These are phyloP conservation scores for Nymphaea thermarum DNA, from an alignment of 164 flowering plant genomes.

Conservation along the genomic window DNA sequence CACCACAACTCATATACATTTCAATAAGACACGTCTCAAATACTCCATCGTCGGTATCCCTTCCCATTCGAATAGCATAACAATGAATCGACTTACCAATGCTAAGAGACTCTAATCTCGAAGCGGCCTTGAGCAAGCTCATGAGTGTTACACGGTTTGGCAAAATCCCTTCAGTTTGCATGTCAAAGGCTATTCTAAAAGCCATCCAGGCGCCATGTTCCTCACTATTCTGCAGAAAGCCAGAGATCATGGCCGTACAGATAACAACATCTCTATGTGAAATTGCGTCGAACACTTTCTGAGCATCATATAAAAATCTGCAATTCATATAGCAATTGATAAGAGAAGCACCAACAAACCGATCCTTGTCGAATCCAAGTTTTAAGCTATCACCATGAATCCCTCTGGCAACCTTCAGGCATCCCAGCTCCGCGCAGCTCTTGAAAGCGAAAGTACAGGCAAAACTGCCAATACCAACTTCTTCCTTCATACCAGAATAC, in stretches of 20 bases:
- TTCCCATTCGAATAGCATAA: conserved; percentile 34
- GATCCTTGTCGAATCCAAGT: conserved; percentile 21
- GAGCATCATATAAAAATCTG: conserved; percentile 22
- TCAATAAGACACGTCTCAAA: conserved; percentile 37
- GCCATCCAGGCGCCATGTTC: conserved; percentile 15
- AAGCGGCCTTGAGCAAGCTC: conserved; percentile 46
- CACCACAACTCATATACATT: conserved; percentile 43
- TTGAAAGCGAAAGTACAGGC: conserved; percentile 31
- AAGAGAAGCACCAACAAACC: conserved; percentile 37
- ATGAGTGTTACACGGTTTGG: conserved; percentile 53
- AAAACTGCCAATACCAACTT: conserved; percentile 25
- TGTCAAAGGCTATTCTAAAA: conserved; percentile 19
- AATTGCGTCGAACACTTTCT: conserved; percentile 39
- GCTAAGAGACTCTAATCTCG: conserved; percentile 15
- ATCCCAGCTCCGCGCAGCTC: conserved; percentile 25
- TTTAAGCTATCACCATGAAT: conserved; percentile 43
- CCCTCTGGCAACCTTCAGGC: conserved; percentile 25
- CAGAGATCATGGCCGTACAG: conserved; percentile 37
- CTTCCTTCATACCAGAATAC: conserved; percentile 22
- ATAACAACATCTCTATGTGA: conserved; percentile 34
- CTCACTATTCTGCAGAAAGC: conserved; percentile 18
- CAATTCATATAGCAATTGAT: conserved; percentile 19
- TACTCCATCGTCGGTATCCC: conserved; percentile 30
- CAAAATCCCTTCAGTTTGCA: conserved; percentile 29
- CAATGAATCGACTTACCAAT: conserved; percentile 32